These are phyloP conservation scores for Phytopythium cucurbitacearum DNA, from an alignment of 352 stramenopile genomes.

Conservation along the genomic window DNA sequence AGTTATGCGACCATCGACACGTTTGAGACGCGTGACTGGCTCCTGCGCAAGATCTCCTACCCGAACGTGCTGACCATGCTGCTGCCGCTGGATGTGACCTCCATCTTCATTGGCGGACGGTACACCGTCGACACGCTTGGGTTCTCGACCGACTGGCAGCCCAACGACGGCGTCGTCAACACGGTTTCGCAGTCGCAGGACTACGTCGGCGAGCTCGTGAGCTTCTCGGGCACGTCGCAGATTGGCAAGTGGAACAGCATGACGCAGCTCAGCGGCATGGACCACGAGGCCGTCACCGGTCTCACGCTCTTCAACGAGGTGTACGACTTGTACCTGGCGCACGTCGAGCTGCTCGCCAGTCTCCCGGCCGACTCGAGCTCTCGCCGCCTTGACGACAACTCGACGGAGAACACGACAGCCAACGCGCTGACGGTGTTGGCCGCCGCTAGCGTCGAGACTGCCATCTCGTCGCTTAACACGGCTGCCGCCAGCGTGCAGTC, in stretches of 20 bases:
- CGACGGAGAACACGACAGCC: background rate
- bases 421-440: slow-evolving; percentile 3
- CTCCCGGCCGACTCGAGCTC: slow-evolving; percentile 7
- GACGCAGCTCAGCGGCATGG: slow-evolving; percentile 13
- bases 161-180: slow-evolving; percentile 41
- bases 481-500: slow-evolving; percentile 29
- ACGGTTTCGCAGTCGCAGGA: slow-evolving; percentile 12
- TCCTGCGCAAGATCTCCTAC: slow-evolving; percentile 17
- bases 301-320: slow-evolving; percentile 20
- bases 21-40: slow-evolving; percentile 10
- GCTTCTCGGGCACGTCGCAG: slow-evolving; percentile 7
- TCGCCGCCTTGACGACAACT: slow-evolving; percentile 7
- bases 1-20: slow-evolving; percentile 26
- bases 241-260: slow-evolving; percentile 21
- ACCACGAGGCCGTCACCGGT: slow-evolving; percentile 21
- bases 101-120: slow-evolving; percentile 23
- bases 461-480: slow-evolving; percentile 29
- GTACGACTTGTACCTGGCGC: slow-evolving; percentile 13
- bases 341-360: slow-evolving; percentile 11
- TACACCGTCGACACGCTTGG: slow-evolving; percentile 24
- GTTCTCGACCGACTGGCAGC: slow-evolving; percentile 36
- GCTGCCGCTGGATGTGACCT: background rate
- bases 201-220: slow-evolving; percentile 5
- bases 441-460: slow-evolving; percentile 15
- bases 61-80: slow-evolving; percentile 14